Percentiles rank a stretch among this genome's conserved stretches.
Conservation (phyloP, 805 yeast species). For the Yarrowia sp. region DNA sequence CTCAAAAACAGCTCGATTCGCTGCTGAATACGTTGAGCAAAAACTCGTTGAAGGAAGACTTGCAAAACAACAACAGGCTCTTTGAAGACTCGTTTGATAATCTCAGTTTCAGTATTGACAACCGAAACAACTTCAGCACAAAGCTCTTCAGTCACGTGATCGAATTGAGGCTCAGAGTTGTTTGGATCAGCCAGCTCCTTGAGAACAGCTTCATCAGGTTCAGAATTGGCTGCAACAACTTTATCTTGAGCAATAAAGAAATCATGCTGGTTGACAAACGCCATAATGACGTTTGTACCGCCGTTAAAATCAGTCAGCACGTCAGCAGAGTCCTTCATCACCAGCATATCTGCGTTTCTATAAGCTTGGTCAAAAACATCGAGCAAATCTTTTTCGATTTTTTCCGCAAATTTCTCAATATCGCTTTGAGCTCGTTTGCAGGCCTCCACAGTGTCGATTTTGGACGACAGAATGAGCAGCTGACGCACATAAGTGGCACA, state of each 20-base stretch:
- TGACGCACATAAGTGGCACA: conserved; percentile 72
- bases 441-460: conserved; percentile 42
- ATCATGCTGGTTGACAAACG: conserved; percentile 76
- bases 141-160: conserved; percentile 51
- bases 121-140: conserved; percentile 58
- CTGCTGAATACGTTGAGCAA: conserved; percentile 61
- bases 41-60: conserved; percentile 69
- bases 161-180: conserved; percentile 48
- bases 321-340: conserved; percentile 70
- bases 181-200: conserved; percentile 58
- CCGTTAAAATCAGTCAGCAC: conserved; percentile 78
- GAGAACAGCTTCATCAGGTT: conserved; percentile 49
- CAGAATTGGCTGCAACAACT: conserved; percentile 39
- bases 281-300: conserved; percentile 76
- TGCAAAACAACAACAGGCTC: conserved; percentile 66
- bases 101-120: conserved; percentile 67
- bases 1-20: conserved; percentile 54
- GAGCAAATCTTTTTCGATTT: conserved; percentile 69
- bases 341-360: conserved; percentile 61
- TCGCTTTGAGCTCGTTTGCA: conserved; percentile 39
- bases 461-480: conserved; percentile 60
- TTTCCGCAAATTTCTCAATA: conserved; percentile 71
- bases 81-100: conserved; percentile 68
- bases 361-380: conserved; percentile 73
- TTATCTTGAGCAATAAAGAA: conserved; percentile 55